Base-by-base conservation (phyloP, 2,329 filamentous ascomycete genomes). In the Aspergillus oerlinghausenensis region DNA sequence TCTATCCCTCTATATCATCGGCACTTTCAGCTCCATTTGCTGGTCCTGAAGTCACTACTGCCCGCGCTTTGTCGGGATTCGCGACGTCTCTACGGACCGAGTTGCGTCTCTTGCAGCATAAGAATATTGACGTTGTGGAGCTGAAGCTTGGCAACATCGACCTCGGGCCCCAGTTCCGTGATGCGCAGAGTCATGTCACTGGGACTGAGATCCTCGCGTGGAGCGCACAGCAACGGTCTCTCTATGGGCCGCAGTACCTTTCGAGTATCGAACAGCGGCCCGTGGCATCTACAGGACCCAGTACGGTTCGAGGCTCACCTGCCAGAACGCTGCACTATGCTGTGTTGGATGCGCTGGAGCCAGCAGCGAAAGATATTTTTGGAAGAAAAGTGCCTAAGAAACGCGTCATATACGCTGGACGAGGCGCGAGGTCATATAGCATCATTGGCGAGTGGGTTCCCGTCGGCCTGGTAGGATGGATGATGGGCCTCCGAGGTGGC, bases 121-220 rank as follows among this genome's bases (percentile, higher is more conserved):
- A 62, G 19, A 73, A 74, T 54, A 70, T 97, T 53, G 84, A 88
- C 42, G 89, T 97, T 21, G 88, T 89, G 1, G 91, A 97, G 70
- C 82, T 99, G 71, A 91, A 93, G 74, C 85, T 97, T 1, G 94
- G 94, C 57, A 92, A 90, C 23, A 91, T 99, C 70, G 93, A 97
- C 74, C 86, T 93, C 65, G 85, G 86, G 6, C 81, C 86, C 87
- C 74, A 81, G 19, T 73, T 72, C 74, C 70, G 77, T 68, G 63
- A 70, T 64, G 59, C 68, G 65, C 65, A 78, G 67, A 69, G 69
- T 81, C 28, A 74, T 63, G 63, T 71, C 28, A 70, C 78, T 14
- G 75, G 72, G 56, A 77, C 72, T 48, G 84, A 87, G 58, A 79
- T 84, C 2, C 77, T 87, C 2, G 77, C 82, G 51, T 91, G 88